These are phyloP conservation scores for Gastroboletus turbinatus DNA, from an alignment of 1,284 basidiomycete genomes.

Conservation along the genomic window DNA sequence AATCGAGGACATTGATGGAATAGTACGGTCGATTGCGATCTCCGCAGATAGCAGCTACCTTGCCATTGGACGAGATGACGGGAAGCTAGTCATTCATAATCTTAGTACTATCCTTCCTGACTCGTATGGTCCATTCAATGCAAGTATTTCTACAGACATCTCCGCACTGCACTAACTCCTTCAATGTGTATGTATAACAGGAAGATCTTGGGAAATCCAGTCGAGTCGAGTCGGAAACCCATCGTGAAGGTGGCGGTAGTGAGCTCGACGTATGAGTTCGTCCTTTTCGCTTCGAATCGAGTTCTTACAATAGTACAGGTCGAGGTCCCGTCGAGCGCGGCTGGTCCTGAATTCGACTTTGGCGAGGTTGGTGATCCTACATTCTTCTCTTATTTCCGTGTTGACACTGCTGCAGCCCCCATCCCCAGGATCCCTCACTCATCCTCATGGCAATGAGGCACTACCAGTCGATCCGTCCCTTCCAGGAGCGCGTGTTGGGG, in stretches of 20 bases:
- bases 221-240: neutral
- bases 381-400: neutral
- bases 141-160: neutral
- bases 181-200: neutral
- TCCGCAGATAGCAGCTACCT: neutral
- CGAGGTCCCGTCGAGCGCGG: neutral
- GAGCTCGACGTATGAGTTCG: neutral
- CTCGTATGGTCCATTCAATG: neutral
- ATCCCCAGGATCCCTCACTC: neutral
- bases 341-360: neutral
- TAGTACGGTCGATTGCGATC: neutral
- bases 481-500: neutral
- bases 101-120: neutral
- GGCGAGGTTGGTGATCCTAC: neutral
- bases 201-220: neutral
- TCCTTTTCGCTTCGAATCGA: neutral
- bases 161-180: neutral
- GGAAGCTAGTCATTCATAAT: neutral
- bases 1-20: fast-evolving
- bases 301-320: neutral
- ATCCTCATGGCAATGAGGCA: too few relatives aligned
- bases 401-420: neutral
- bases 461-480: neutral
- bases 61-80: neutral
- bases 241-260: neutral